A percentile compares a stretch with the other conserved stretches of the same genome.
These are phyloP conservation scores for Malus sieversii DNA, from an alignment of 306 rosid species.

Conservation along the genomic window DNA sequence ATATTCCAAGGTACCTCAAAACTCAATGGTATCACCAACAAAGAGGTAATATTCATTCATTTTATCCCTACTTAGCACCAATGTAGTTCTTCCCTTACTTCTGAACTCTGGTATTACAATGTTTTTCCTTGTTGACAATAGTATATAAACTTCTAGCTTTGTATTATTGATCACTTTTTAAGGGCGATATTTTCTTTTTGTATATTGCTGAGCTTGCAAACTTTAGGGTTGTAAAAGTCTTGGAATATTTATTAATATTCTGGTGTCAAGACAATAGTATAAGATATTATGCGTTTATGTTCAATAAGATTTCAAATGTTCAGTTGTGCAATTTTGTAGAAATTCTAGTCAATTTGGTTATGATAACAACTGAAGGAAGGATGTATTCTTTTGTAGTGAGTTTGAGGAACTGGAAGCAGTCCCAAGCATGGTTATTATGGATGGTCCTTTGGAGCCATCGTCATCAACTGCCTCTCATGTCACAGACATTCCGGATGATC, in stretches of 20 bases:
- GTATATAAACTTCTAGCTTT: not conserved
- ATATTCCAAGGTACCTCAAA: slow-evolving; percentile 61
- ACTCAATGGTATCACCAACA: slow-evolving; percentile 40
- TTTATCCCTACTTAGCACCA: not conserved
- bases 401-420: slow-evolving; percentile 66
- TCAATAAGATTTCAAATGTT: not conserved
- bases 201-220: not conserved
- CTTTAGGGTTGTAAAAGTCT: not conserved
- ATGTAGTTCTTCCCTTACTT: not conserved
- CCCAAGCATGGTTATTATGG: slow-evolving; percentile 39
- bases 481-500: slow-evolving; percentile 46
- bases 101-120: not conserved
- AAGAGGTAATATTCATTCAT: slow-evolving; percentile 36
- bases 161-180: not conserved
- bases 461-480: slow-evolving; percentile 38
- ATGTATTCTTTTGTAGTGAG: slow-evolving; percentile 38
- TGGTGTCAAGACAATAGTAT: not conserved
- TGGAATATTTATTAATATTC: not conserved
- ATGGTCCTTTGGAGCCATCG: slow-evolving; percentile 52
- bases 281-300: not conserved
- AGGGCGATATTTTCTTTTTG: not conserved
- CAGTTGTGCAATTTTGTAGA: not conserved
- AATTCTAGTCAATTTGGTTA: not conserved
- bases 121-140: not conserved
- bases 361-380: not conserved